Evolutionary conservation across 768 basidiomycete genomes (phyloP).

Genomic region (Strobilomyces echinocephalus): DNA sequence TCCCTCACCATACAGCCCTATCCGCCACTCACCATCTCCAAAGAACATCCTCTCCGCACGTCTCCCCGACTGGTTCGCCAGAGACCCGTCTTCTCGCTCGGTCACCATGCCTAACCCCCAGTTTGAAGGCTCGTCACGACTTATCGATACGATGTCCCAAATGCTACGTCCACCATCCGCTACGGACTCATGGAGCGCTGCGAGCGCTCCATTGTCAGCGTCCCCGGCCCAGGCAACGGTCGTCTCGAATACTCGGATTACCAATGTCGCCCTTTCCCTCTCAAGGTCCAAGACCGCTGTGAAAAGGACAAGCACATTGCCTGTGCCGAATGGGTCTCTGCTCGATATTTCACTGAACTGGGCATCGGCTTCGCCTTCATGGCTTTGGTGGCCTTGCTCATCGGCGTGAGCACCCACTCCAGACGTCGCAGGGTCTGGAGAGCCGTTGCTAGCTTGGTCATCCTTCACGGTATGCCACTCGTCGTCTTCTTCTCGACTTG

Average conservation of each 20-base stretch:
- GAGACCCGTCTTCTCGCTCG: slow-evolving; percentile 14
- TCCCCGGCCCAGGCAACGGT: slow-evolving; percentile 44
- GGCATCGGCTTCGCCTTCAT: slow-evolving; percentile 59
- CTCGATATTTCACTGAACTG: slow-evolving; percentile 61
- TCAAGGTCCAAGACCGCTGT: slow-evolving; percentile 42
- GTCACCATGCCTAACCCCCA: slow-evolving; percentile 20
- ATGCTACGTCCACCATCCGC: slow-evolving; percentile 43
- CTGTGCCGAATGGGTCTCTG: slow-evolving; percentile 69
- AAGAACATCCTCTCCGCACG: slow-evolving; percentile 56
- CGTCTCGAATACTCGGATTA: slow-evolving; percentile 49
- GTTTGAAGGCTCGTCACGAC: slow-evolving; percentile 39
- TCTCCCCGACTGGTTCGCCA: slow-evolving; percentile 61
- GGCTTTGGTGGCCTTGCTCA: slow-evolving; percentile 52
- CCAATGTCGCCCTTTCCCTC: slow-evolving; percentile 64
- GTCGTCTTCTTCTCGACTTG: not conserved
- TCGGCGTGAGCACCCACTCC: slow-evolving; percentile 71
- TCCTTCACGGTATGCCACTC: slow-evolving; percentile 48
- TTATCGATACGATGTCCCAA: slow-evolving; percentile 37
- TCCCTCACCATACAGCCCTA: not conserved
- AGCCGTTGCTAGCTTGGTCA: slow-evolving; percentile 60
- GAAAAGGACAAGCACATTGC: slow-evolving; percentile 52
- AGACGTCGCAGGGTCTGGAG: slow-evolving; percentile 74
- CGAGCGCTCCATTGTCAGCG: slow-evolving; percentile 43
- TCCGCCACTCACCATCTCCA: not conserved
- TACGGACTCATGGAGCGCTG: slow-evolving; percentile 62